Percentiles rank a stretch among this genome's conserved stretches.
Evolutionary conservation across 148 eudicot species (phyloP).

Genomic region (Beta vulgaris): DNA sequence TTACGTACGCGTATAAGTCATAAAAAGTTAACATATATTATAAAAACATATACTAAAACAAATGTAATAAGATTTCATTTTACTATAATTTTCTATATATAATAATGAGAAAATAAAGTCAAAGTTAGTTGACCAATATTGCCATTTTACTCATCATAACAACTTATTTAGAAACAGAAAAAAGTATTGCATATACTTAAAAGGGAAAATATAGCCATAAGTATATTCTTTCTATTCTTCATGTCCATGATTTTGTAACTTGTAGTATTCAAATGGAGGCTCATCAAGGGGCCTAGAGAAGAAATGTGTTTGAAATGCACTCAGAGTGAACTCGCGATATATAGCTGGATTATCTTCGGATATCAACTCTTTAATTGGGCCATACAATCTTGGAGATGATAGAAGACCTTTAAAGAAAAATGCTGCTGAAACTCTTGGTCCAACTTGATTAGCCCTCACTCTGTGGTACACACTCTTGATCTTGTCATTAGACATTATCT

Average conservation of each 20-base stretch:
- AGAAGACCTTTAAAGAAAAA: slow-evolving; percentile 26
- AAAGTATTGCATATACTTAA: no score
- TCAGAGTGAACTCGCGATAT: slow-evolving; percentile 24
- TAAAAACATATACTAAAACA: no score
- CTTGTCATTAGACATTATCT: slow-evolving; percentile 36
- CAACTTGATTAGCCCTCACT: slow-evolving; percentile 30
- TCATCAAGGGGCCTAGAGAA: slow-evolving; percentile 21
- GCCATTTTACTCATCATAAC: no score
- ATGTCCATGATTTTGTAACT: neutral
- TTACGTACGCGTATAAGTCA: no score
- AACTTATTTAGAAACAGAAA: no score
- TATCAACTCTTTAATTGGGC: slow-evolving; percentile 45
- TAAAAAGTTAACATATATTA: no score
- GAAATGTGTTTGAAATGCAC: slow-evolving; percentile 21
- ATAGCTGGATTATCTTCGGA: slow-evolving; percentile 37
- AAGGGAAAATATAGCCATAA: no score
- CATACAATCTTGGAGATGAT: slow-evolving; percentile 24
- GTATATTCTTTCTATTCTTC: neutral
- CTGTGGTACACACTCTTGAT: slow-evolving; percentile 39
- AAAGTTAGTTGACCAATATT: no score
- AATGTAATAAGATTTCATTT: no score
- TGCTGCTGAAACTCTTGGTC: slow-evolving; percentile 46
- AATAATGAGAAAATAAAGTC: no score
- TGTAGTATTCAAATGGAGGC: slow-evolving; percentile 17
- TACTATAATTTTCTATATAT: no score